Base-by-base conservation (phyloP, 306 rosid species). In the Vigna unguiculata region DNA sequence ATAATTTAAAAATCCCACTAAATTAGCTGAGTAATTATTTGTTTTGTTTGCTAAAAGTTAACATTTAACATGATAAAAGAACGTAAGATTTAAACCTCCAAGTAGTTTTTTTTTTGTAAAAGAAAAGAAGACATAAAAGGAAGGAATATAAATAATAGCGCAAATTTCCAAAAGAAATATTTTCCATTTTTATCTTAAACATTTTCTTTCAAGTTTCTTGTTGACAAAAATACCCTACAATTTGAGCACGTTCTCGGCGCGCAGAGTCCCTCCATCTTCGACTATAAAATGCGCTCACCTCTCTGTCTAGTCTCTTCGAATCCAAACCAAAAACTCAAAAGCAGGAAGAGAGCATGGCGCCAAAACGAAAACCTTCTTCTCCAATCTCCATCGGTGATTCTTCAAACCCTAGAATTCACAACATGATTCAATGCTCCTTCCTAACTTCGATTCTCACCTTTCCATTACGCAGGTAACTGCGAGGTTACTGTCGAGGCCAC, bases 301-400 rank as follows among this genome's bases (percentile, higher is more conserved):
- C 63, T 20, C 30, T 30, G 20, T 66, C 9, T 2, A 55, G 3
- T 63, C 46, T 67, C 24, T 12, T 13, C 11, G 1, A 67, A 58
- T 67, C 52, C 0, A 48, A 80, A 25, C 75, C 54, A 54, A 57
- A 28, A 43, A 34, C 2, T 45, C 20, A 11, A 38, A 30, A 48
- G 10, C 49, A 11, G 47, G 7, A 24, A 43, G 43, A 61, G 22
- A 21, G 3, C 13, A 88, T 89, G 91, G 95, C 90, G 89, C 95
- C 85, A 81, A 87, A 76, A 76, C 78, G 70, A 78, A 79, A 49
- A 40, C 51, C 81, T 81, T 68, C 78, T 21, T 77, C 90, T 36
- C 84, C 90, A 45, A 82, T 91, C 75, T 78, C 79, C 47, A 85
- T 89, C 46, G 96, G 98, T 91, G 77, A 83, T 67, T 13, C 65